Percentiles rank a stretch among this genome's conserved stretches.
phyloP scores from a whole-genome alignment of 495 filamentous ascomycete species.

The Penicillium coffeae region DNA sequence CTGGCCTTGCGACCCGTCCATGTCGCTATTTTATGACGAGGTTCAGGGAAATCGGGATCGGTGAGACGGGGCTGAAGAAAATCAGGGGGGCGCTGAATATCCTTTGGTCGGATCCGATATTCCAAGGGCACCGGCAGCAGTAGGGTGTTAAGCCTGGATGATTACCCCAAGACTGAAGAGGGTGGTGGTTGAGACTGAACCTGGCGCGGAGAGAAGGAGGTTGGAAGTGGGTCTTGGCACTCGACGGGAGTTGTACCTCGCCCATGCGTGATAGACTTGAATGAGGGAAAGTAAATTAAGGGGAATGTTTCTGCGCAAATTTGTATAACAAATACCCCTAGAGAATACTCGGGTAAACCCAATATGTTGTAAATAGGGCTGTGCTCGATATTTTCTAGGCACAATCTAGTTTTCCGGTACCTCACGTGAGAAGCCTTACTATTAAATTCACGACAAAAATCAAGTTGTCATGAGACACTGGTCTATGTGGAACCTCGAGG shows the following conservation, averaged over 20 bases:
- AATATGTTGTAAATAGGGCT: too few species aligned
- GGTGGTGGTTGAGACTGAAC: background rate
- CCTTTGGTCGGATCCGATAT: background rate
- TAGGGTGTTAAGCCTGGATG: background rate
- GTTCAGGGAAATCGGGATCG: background rate
- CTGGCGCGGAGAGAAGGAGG: slow-evolving; percentile 8
- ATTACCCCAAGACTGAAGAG: background rate
- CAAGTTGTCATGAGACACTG: too few species aligned
- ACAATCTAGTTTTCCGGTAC: too few species aligned
- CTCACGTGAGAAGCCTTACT: too few species aligned
- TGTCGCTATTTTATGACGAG: slow-evolving; percentile 8
- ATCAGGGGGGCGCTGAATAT: background rate
- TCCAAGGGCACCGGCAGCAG: background rate
- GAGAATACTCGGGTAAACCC: too few species aligned
- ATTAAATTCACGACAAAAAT: too few species aligned
- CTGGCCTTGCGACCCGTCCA: slow-evolving; percentile 35
- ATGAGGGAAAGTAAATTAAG: too few species aligned
- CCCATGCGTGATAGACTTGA: background rate
- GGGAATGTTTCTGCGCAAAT: too few species aligned
- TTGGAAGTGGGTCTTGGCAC: slow-evolving; percentile 16
- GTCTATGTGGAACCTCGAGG: too few species aligned
- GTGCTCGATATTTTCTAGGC: too few species aligned
- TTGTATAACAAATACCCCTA: too few species aligned
- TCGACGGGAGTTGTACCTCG: background rate
- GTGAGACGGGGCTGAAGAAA: background rate